Percentiles rank a stretch among this genome's conserved stretches.
Evolutionary conservation across 495 filamentous ascomycete species (phyloP).

Genomic region (Lasiosphaeria ovina): DNA sequence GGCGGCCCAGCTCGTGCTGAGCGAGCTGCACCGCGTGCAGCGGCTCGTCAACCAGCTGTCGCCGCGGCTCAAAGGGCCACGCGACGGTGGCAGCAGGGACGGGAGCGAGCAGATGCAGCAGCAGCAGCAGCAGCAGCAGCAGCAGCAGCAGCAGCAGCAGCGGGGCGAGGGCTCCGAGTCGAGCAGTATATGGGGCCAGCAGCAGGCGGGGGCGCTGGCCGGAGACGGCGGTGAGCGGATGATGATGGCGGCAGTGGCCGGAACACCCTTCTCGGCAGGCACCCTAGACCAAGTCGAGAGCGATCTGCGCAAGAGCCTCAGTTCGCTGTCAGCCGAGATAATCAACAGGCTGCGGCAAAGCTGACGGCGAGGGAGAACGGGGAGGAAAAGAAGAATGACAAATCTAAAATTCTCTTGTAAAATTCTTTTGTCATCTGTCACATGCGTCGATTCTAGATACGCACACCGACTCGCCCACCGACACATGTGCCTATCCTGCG

Average conservation of each 20-base stretch:
- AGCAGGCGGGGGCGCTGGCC: no score
- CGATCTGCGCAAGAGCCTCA: neutral
- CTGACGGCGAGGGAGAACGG: no score
- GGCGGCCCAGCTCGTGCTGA: conserved; percentile 38
- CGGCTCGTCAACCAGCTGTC: conserved; percentile 28
- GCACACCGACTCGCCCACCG: no score
- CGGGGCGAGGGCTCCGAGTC: neutral
- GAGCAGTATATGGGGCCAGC: no score
- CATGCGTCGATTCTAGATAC: no score
- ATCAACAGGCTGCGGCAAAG: neutral
- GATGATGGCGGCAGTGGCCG: no score
- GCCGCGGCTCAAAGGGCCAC: neutral
- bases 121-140: neutral
- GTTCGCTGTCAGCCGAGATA: neutral
- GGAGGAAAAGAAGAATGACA: no score
- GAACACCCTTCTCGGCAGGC: neutral
- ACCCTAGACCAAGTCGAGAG: neutral
- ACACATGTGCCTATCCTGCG: no score
- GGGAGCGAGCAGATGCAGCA: neutral
- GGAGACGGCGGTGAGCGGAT: no score
- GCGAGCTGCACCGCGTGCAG: conserved; percentile 42
- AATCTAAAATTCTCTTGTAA: no score
- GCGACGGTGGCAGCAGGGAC: neutral
- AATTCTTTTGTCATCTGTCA: no score
- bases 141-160: neutral